Evolutionary conservation across 2,329 filamentous ascomycete genomes (phyloP).

Genomic region (Ustilaginoidea virens): DNA sequence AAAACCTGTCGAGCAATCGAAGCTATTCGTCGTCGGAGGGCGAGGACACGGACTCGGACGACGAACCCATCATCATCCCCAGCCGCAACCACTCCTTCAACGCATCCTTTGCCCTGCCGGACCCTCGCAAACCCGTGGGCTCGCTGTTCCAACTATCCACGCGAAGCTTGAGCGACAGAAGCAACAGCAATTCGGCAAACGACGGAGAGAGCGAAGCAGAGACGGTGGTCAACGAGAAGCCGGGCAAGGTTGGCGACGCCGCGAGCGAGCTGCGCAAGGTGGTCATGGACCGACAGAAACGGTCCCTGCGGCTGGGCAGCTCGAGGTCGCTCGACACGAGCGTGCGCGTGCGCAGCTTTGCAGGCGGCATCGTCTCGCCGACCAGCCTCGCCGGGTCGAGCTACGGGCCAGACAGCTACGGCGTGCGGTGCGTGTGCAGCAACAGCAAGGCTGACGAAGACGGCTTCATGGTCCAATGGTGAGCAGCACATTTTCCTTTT

Average conservation of each 20-base stretch:
- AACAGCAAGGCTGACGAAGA: conserved; percentile 27
- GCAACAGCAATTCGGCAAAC: conserved; percentile 23
- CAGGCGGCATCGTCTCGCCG: conserved; percentile 31
- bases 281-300: conserved; percentile 34
- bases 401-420: conserved; percentile 23
- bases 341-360: conserved; percentile 17
- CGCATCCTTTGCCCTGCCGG: conserved; percentile 39
- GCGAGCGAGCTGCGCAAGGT: conserved; percentile 44
- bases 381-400: conserved; percentile 34
- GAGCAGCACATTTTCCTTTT: conserved; percentile 11
- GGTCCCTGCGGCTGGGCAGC: conserved; percentile 16
- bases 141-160: conserved; percentile 31
- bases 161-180: conserved; percentile 34
- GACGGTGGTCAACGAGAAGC: conserved; percentile 34
- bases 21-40: conserved; percentile 30
- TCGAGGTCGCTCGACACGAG: conserved; percentile 17
- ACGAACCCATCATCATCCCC: conserved; percentile 49
- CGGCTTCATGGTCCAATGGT: conserved; percentile 50
- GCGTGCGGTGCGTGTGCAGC: conserved; percentile 43
- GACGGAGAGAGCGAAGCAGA: conserved; percentile 43
- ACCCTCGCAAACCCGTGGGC: conserved; percentile 32
- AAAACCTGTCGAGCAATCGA: conserved; percentile 14
- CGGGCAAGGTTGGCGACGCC: conserved; percentile 35
- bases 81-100: conserved; percentile 39
- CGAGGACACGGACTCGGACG: conserved; percentile 43